These are phyloP conservation scores for Pulveroboletus frians DNA, from an alignment of 768 basidiomycete species.

Conservation along the genomic window DNA sequence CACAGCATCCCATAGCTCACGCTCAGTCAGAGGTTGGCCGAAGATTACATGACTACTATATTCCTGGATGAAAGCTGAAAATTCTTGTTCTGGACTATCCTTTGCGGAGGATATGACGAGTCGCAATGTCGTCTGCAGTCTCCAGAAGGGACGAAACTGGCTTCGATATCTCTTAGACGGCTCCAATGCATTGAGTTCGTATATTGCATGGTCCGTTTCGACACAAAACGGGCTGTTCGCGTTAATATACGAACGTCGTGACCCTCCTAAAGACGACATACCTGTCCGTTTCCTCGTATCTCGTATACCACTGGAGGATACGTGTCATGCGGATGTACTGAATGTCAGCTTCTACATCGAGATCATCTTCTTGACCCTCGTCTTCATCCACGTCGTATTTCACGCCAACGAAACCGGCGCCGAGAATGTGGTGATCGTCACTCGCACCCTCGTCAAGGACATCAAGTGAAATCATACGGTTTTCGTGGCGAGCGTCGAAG, in stretches of 20 bases:
- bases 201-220: conserved; percentile 61
- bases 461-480: conserved; percentile 45
- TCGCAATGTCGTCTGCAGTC: conserved; percentile 48
- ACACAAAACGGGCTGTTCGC: conserved; percentile 54
- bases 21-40: conserved; percentile 13
- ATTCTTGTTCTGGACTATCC: conserved; percentile 26
- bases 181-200: conserved; percentile 39
- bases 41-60: conserved; percentile 24
- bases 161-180: conserved; percentile 44
- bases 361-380: conserved; percentile 53
- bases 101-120: conserved; percentile 34
- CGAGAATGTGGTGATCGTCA: conserved; percentile 41
- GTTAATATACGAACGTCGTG: not conserved
- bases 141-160: conserved; percentile 45
- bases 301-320: conserved; percentile 45
- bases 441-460: conserved; percentile 44
- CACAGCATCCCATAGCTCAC: conserved; percentile 28
- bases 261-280: conserved; percentile 31
- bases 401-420: conserved; percentile 49
- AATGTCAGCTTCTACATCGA: conserved; percentile 28
- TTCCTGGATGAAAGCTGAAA: conserved; percentile 32
- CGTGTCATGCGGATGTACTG: conserved; percentile 44
- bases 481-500: conserved; percentile 48
- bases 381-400: conserved; percentile 54
- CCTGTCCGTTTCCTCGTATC: conserved; percentile 48